These are phyloP conservation scores for Colletotrichum sp. DNA, from an alignment of 2,329 filamentous ascomycete genomes.

Conservation along the genomic window DNA sequence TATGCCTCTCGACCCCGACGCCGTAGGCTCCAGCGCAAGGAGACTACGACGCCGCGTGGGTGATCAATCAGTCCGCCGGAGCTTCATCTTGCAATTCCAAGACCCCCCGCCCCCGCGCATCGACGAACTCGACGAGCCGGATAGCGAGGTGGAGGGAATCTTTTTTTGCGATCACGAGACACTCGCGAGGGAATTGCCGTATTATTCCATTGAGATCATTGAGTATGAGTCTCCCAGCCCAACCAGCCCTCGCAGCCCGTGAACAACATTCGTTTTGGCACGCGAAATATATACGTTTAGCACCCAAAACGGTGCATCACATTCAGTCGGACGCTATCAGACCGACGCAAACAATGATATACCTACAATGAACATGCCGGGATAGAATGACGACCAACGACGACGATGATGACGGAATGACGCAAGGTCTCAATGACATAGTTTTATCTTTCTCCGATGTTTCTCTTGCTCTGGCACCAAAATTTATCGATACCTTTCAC, in stretches of 20 bases:
- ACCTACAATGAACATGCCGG: not conserved
- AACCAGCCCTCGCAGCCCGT: not conserved
- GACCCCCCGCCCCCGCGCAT: constrained; percentile 56
- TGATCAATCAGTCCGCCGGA: constrained; percentile 41
- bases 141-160: constrained; percentile 43
- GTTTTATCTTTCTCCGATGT: not conserved
- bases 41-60: constrained; percentile 50
- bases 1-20: constrained; percentile 35
- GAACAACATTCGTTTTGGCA: not conserved
- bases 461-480: not conserved
- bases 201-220: constrained; percentile 56
- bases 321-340: not conserved
- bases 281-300: not conserved
- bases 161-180: constrained; percentile 27
- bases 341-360: not conserved
- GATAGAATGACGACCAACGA: not conserved
- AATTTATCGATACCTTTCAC: not conserved
- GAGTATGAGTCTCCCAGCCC: constrained; percentile 32
- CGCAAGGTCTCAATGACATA: not conserved
- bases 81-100: constrained; percentile 49
- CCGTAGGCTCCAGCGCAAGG: constrained; percentile 51
- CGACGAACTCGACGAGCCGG: constrained; percentile 59
- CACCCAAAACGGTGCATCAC: not conserved
- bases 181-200: constrained; percentile 55
- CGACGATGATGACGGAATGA: not conserved